Evolutionary conservation across 2,329 filamentous ascomycete species (phyloP).

Genomic region (Helotiales sp.): DNA sequence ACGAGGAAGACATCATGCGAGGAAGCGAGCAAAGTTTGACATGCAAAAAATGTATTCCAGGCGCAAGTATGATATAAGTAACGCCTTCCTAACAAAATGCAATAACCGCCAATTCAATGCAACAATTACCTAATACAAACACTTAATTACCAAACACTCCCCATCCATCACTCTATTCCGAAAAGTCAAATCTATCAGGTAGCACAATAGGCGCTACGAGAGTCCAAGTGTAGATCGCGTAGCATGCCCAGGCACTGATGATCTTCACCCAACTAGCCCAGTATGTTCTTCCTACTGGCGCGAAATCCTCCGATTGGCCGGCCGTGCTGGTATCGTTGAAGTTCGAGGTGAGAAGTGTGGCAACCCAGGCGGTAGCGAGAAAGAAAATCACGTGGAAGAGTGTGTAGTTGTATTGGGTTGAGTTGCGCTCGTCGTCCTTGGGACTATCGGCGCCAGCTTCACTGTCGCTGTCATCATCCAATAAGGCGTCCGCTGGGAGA

Average conservation of each 20-base stretch:
- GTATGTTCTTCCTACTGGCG: constrained; percentile 91
- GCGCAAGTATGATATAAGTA: constrained; percentile 5
- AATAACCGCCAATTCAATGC: constrained; percentile 1
- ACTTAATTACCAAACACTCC: neutral
- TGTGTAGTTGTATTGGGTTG: constrained; percentile 94
- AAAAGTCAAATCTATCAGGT: constrained; percentile 81
- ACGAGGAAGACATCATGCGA: too few relatives aligned
- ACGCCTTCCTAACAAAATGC: constrained; percentile 9
- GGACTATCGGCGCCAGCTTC: constrained; percentile 60
- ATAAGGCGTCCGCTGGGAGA: constrained; percentile 85
- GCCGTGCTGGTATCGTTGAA: constrained; percentile 67
- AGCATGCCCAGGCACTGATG: constrained; percentile 95
- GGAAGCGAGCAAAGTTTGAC: neutral
- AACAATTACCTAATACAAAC: neutral
- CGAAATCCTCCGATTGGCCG: constrained; percentile 72
- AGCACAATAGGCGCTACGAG: constrained; percentile 83
- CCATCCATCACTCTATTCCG: constrained; percentile 23
- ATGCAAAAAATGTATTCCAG: constrained; percentile 8
- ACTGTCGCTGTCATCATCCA: constrained; percentile 69
- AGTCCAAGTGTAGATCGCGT: constrained; percentile 92
- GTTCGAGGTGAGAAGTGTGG: constrained; percentile 84
- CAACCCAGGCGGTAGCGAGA: constrained; percentile 93
- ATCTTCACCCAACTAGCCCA: constrained; percentile 99
- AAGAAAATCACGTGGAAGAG: constrained; percentile 99
- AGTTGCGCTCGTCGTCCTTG: constrained; percentile 85